Conservation (phyloP, 1,139 yeast genomes). For the Sugiyamaella castrensis region DNA sequence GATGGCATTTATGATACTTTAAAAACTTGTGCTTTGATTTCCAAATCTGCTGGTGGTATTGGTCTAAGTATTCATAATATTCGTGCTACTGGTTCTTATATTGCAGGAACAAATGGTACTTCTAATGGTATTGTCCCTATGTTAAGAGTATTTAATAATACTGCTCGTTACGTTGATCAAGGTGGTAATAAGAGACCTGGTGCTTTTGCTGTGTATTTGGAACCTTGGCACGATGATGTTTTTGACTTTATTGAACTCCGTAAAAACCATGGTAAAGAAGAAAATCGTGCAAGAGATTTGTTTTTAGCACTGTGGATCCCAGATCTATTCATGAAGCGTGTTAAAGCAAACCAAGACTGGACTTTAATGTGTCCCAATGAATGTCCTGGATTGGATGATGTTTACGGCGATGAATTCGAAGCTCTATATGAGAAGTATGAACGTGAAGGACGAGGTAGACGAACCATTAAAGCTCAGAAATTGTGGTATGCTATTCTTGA, state of each 20-base stretch:
- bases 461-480: constrained; percentile 78
- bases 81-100: constrained; percentile 80
- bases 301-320: constrained; percentile 93
- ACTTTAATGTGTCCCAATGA: constrained; percentile 84
- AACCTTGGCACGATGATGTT: constrained; percentile 90
- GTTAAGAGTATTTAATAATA: constrained; percentile 86
- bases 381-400: constrained; percentile 79
- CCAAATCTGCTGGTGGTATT: constrained; percentile 90
- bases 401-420: constrained; percentile 79
- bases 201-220: constrained; percentile 83
- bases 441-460: constrained; percentile 64
- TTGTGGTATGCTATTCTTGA: constrained; percentile 84
- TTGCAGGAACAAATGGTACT: constrained; percentile 87
- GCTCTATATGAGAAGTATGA: constrained; percentile 69
- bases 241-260: constrained; percentile 80
- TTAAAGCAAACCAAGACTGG: constrained; percentile 76
- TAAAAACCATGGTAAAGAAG: constrained; percentile 90
- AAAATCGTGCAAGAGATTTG: constrained; percentile 82
- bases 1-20: constrained; percentile 87
- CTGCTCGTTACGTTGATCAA: constrained; percentile 90
- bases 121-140: constrained; percentile 87
- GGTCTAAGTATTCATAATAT: constrained; percentile 83
- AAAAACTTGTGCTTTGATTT: constrained; percentile 80
- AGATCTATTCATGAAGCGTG: constrained; percentile 86
- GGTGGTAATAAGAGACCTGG: constrained; percentile 96